Conservation (phyloP, 1,284 basidiomycete species). For the Ustilago cynodontis region DNA sequence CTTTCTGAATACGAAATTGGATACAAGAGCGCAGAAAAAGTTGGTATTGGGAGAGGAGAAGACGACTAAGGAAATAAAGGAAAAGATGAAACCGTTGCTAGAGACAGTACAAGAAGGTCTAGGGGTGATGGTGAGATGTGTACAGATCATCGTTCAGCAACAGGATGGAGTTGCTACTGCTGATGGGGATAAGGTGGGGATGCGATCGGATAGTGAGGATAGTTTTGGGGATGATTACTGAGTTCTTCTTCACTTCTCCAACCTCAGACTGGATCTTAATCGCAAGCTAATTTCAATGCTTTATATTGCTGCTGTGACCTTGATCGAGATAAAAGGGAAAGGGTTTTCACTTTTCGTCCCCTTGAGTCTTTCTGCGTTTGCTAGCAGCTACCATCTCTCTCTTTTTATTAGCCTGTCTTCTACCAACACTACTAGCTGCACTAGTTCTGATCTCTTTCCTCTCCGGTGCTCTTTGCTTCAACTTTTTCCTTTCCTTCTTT, state of each 20-base stretch:
- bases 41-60: constrained; percentile 35
- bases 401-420: constrained; percentile 50
- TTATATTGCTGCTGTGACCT: no score
- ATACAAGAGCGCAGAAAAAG: constrained; percentile 24
- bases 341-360: background rate
- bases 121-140: constrained; percentile 7
- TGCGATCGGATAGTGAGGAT: constrained; percentile 5
- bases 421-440: constrained; percentile 56
- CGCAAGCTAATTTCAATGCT: no score
- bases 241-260: background rate
- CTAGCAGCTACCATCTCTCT: constrained; percentile 63
- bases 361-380: constrained; percentile 52
- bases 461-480: constrained; percentile 81
- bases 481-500: constrained; percentile 84
- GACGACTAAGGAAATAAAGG: constrained; percentile 9
- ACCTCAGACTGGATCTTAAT: background rate
- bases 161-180: constrained; percentile 15
- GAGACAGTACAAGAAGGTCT: constrained; percentile 25
- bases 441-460: constrained; percentile 71
- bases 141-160: constrained; percentile 41
- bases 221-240: constrained; percentile 13
- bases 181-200: background rate
- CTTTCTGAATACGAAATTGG: constrained; percentile 50
- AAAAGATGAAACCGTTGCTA: constrained; percentile 17
- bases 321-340: no score